Evolutionary conservation across 164 flowering plant species (phyloP), one percentile per base, ranked within the genome.

Genomic region (Liquidambar formosana): DNA sequence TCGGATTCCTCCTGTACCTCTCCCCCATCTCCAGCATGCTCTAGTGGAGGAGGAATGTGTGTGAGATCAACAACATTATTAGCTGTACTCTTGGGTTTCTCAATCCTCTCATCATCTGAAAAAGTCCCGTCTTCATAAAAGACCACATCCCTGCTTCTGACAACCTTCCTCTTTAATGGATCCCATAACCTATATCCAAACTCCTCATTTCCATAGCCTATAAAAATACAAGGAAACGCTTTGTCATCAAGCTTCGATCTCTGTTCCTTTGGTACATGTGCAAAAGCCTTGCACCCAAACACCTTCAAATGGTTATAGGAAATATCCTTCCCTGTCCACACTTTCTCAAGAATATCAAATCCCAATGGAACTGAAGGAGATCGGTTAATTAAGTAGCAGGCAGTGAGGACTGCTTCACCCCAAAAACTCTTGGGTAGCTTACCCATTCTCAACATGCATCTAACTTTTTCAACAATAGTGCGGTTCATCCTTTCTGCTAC

Each of bases 401-500:
- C 38, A 13, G 57, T 43, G 0, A 18, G n/a, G 4, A 65, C 53
- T 1, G 54, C 66, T 43, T 64, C 71, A 18, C 65, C 74, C 68
- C 71, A 72, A 58, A 72, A 72, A 5, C 19, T 8, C 63, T 65
- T 69, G 3, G 70, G 67, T 5, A 76, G 46, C 6, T 49, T 48
- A 2, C 66, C 57, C 51, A 33, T 33, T 33, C 6, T 33, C 2
- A 33, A 6, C 41, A 33, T 33, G 41, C 41, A 33, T 33, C 41
- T 57, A 3, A 66, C 63, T 14, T 43, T 72, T 13, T 72, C 67
- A 5, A 59, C 10, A 63, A 76, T 71, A 18, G 70, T 76, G 0
- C 45, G 1, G 22, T 68, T 76, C 69, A 63, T 72, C 23, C 70
- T 63, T 45, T 76, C 70, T 14, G 58, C 73, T n/a, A 64, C 56